A percentile compares a stretch with the other conserved stretches of the same genome.
phyloP scores from a whole-genome alignment of 495 filamentous ascomycete species.

The Aspergillus ostianus region DNA sequence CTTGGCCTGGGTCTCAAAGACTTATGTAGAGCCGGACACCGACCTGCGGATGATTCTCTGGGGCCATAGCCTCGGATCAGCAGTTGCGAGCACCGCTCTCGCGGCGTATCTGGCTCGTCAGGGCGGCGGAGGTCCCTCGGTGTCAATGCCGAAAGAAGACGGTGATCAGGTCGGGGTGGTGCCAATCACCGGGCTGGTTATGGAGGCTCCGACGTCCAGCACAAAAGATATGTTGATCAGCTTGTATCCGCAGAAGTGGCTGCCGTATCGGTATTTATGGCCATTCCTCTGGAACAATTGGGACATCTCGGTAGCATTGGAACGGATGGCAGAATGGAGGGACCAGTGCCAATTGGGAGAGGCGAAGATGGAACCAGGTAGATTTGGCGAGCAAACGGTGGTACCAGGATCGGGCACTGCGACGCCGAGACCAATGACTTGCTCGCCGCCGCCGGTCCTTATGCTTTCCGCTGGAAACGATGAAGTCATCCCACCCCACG shows the following conservation, averaged over 20 bases:
- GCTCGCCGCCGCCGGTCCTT: slow-evolving; percentile 41
- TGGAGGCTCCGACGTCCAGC: slow-evolving; percentile 77
- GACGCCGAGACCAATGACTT: background rate
- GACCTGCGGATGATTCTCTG: slow-evolving; percentile 61
- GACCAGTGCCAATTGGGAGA: slow-evolving; percentile 2
- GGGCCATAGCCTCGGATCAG: slow-evolving; percentile 75
- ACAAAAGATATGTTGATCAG: slow-evolving; percentile 70
- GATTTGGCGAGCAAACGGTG: background rate
- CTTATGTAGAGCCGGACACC: slow-evolving; percentile 23
- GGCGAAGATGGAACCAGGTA: background rate
- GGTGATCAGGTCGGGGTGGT: slow-evolving; percentile 11
- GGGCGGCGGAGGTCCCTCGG: slow-evolving; percentile 16
- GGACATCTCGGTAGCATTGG: slow-evolving; percentile 41
- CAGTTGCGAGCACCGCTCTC: slow-evolving; percentile 51
- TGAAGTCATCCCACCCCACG: slow-evolving; percentile 63
- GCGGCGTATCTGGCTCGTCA: slow-evolving; percentile 37
- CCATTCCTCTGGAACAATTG: slow-evolving; percentile 56
- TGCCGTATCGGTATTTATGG: slow-evolving; percentile 67
- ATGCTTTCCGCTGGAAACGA: slow-evolving; percentile 64
- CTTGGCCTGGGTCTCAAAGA: slow-evolving; percentile 51
- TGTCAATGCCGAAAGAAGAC: slow-evolving; percentile 16
- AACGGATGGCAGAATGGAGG: slow-evolving; percentile 31
- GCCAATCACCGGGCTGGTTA: slow-evolving; percentile 52
- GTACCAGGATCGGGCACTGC: background rate
- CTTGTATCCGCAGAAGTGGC: slow-evolving; percentile 79